Evolutionary conservation across 2,329 filamentous ascomycete species (phyloP), one percentile per base, ranked within the genome.

Genomic region (Falciphora oryzae): DNA sequence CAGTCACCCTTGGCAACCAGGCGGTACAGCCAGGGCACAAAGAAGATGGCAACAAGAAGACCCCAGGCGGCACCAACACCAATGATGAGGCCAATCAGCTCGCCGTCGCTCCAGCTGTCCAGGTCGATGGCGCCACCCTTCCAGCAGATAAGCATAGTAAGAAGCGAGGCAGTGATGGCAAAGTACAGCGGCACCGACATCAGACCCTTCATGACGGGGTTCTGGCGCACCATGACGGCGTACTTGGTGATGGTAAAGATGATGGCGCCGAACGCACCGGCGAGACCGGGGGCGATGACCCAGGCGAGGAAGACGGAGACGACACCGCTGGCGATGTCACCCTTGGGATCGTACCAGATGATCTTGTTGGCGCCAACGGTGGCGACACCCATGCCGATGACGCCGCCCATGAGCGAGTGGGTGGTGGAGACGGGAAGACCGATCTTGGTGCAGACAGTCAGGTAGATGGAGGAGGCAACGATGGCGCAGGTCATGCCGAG

Each of bases 361-460:
- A 88, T 77, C 67, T 82, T 81, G 2, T 74, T 65, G 2, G 77
- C 73, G 7, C 85, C 85, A 32, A 87, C 75, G 13, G 79, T 74
- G 16, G 83, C 85, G 53, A 88, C 77, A 59, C 85, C 85, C 70
- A 86, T 83, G 65, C 85, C 85, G 64, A 86, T 77, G 35, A 88
- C 79, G 67, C 83, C 83, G 25, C 83, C 84, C 66, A 87, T 80
- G 66, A 87, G 80, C 16, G 84, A 85, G 72, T 87, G 84, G 1
- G 85, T 88, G 4, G 85, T 86, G 0, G 84, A 87, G 27, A 87
- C 84, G 50, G 85, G 85, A 67, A 86, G 78, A 53, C 83, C 84
- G 67, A 82, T 71, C 56, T 72, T 73, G 4, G 85, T 87, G 56
- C 81, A 81, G 66, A 85, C 72, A 66, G 84, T 85, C n/a, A 88